Conservation (phyloP, 208 protist genomes). For the Trypanosoma avium region DNA sequence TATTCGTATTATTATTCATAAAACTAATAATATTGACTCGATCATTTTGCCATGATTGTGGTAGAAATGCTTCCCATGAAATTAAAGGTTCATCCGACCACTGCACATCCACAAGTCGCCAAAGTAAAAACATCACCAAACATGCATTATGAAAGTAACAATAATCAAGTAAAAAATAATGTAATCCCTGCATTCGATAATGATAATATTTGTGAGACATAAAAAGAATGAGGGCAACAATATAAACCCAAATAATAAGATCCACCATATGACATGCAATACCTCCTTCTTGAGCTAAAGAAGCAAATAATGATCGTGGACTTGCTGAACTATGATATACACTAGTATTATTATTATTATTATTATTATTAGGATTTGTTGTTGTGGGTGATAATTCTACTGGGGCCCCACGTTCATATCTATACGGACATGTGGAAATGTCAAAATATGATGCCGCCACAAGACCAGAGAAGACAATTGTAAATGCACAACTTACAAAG, state of each 20-base stretch:
- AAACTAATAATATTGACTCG: neutral
- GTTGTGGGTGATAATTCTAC: neutral
- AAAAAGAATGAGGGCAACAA: conserved; percentile 42
- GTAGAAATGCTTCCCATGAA: conserved; percentile 37
- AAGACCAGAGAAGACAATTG: conserved; percentile 49
- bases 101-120: conserved; percentile 48
- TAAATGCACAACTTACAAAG: conserved; percentile 55
- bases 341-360: neutral
- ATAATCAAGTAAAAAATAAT: conserved; percentile 79
- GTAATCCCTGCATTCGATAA: conserved; percentile 51
- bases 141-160: conserved; percentile 73
- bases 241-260: conserved; percentile 66
- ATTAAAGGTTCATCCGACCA: conserved; percentile 53
- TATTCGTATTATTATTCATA: neutral
- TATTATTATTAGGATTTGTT: neutral
- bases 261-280: conserved; percentile 65
- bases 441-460: conserved; percentile 59
- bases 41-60: conserved; percentile 16
- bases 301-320: conserved; percentile 23
- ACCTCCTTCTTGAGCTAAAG: conserved; percentile 31
- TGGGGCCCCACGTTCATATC: conserved; percentile 30
- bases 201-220: conserved; percentile 62
- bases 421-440: conserved; percentile 61
- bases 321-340: neutral
- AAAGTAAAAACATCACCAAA: conserved; percentile 55